A percentile compares a stretch with the other conserved stretches of the same genome.
phyloP scores from a whole-genome alignment of 2,329 filamentous ascomycete species.

The Fusarium torreyae region DNA sequence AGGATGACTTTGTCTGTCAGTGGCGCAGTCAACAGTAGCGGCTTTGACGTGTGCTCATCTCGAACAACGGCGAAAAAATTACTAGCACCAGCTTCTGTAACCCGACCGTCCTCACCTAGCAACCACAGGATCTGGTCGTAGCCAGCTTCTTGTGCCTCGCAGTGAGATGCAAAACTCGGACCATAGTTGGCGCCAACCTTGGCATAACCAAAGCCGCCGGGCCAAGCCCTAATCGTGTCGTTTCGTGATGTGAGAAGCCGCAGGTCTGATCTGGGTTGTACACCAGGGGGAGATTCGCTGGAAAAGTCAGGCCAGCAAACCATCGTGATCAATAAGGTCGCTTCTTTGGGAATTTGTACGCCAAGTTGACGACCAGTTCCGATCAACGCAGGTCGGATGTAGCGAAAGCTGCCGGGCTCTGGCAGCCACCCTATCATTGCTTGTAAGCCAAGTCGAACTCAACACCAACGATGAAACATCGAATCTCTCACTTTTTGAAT shows the following conservation, averaged over 20 bases:
- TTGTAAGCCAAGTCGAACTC: background rate
- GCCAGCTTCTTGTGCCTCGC: background rate
- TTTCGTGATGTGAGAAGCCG: background rate
- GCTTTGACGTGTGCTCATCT: background rate
- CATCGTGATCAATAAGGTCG: background rate
- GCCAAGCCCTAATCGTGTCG: background rate
- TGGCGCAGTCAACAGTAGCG: fast-evolving
- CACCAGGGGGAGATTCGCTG: background rate
- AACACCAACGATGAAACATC: background rate
- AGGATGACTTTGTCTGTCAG: background rate
- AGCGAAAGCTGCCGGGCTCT: background rate
- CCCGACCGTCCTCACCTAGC: fast-evolving
- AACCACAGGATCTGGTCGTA: slow-evolving; percentile 4
- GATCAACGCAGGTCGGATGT: slow-evolving; percentile 1
- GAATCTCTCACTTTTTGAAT: background rate
- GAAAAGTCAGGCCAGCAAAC: slow-evolving; percentile 1
- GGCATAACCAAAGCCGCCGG: background rate
- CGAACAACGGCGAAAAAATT: slow-evolving; percentile 2
- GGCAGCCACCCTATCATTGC: background rate
- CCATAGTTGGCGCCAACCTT: slow-evolving; percentile 5
- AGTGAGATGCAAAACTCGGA: background rate
- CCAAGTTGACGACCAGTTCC: background rate
- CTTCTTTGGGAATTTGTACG: background rate
- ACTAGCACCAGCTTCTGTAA: slow-evolving; percentile 2
- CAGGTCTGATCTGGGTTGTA: background rate